phyloP scores from a whole-genome alignment of 768 basidiomycete genomes.

The Ramaria sp. region DNA sequence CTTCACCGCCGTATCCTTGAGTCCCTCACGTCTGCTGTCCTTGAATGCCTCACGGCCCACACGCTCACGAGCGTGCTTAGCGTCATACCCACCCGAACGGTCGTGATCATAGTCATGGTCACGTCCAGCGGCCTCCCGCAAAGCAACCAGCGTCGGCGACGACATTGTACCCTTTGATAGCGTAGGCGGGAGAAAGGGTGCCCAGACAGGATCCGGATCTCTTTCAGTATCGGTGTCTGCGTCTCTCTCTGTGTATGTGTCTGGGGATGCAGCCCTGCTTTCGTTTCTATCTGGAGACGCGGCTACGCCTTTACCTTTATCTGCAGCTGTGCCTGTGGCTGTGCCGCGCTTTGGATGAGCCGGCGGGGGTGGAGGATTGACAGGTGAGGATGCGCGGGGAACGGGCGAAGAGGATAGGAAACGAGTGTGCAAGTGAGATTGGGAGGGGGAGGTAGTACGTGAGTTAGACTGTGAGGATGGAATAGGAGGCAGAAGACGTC shows the following conservation, averaged over 20 bases:
- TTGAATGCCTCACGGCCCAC: too few species aligned
- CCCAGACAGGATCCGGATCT: neutral
- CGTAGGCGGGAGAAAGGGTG: neutral
- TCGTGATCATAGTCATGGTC: neutral
- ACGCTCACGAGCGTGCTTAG: too few species aligned
- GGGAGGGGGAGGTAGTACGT: neutral
- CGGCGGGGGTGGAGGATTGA: neutral
- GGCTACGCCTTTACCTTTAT: neutral
- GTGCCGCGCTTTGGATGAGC: neutral
- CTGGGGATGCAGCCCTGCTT: neutral
- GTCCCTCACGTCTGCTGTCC: too few species aligned
- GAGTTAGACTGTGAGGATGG: neutral
- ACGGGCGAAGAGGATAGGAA: neutral
- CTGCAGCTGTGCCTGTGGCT: too few species aligned
- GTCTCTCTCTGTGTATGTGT: neutral
- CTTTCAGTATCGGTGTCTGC: neutral
- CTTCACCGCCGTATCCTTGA: too few species aligned
- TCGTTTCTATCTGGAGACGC: neutral
- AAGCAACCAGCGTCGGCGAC: conserved; percentile 2
- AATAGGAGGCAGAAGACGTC: neutral
- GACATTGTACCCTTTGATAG: conserved; percentile 10
- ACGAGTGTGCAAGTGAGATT: neutral
- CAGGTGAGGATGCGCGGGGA: neutral
- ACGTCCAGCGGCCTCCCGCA: neutral
- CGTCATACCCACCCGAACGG: neutral